Evolutionary conservation across 2,329 filamentous ascomycete genomes (phyloP), one percentile per base, ranked within the genome.

Genomic region (Neonectria sp.): DNA sequence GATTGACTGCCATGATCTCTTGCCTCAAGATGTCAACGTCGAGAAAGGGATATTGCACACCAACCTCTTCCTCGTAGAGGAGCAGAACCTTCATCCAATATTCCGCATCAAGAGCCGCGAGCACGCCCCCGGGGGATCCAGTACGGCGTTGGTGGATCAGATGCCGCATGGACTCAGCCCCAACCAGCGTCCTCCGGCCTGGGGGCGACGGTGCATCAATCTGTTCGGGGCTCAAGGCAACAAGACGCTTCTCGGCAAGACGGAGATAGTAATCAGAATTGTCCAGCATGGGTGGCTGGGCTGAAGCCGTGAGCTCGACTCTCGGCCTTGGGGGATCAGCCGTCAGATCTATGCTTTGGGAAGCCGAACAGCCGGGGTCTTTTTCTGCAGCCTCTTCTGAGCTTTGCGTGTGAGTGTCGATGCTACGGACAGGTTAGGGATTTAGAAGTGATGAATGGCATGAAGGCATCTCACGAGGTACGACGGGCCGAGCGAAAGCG

Each of bases 1-100:
- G 24, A 13, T 57, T 65, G 3, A 27, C 13, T 0, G 43, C 31
- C 8, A 51, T 45, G 27, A 76, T 57, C 12, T 68, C 61, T 3
- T 63, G 63, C 29, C 68, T 60, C 4, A 79, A 33, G 7, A 68
- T 58, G 1, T 74, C 70, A 8, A 79, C 69, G 21, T 79, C 74
- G 3, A 80, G 68, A 40, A 78, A 80, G 0, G 79, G 79, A 57
- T 81, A 80, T 46, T 79, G 78, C 2, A 80, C 59, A 8, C 77
- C 79, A 15, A 81, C 70, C 46, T 81, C 79, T 27, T 80, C 77
- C 37, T 80, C 75, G 21, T 80, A 81, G 3, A 74, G 71, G 7
- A 72, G 60, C 7, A 78, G 35, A 6, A 77, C 68, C 6, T 68
- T 68, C 27, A 69, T 55, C 73, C 75, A 77, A 13, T 67, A 68